Conservation (phyloP, 1,139 yeast species). For the Yamadazyma blattariae region DNA sequence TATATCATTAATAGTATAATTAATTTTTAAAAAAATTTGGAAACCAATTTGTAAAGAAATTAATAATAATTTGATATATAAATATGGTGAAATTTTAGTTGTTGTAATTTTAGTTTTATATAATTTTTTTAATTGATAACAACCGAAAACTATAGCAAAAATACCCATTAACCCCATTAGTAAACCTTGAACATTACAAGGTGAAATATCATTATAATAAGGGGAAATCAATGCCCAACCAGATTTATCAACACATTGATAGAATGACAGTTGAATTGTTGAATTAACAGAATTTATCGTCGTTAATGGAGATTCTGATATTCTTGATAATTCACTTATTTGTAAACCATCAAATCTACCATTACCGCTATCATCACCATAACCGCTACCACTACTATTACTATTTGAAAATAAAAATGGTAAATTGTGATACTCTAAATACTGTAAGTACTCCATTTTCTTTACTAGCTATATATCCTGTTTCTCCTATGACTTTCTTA, state of each 20-base stretch:
- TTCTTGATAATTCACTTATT: no score
- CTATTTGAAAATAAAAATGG: no score
- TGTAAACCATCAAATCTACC: not conserved
- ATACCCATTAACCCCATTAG: slow-evolving; percentile 51
- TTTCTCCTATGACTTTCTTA: no score
- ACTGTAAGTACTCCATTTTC: slow-evolving; percentile 12
- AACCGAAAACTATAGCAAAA: slow-evolving; percentile 55
- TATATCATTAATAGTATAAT: slow-evolving; percentile 35
- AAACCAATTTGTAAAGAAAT: slow-evolving; percentile 39
- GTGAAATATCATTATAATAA: slow-evolving; percentile 64
- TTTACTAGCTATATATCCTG: no score
- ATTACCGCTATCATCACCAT: not conserved
- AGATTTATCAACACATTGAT: slow-evolving; percentile 27
- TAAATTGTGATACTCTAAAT: slow-evolving; percentile 12
- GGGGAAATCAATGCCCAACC: slow-evolving; percentile 78
- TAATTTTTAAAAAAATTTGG: slow-evolving; percentile 22
- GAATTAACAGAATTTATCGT: no score
- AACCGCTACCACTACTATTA: not conserved
- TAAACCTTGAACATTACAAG: slow-evolving; percentile 79
- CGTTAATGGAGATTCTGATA: no score
- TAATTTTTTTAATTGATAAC: slow-evolving; percentile 36
- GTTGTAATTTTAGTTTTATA: slow-evolving; percentile 29
- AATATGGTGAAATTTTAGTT: slow-evolving; percentile 39
- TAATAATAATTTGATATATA: slow-evolving; percentile 42
- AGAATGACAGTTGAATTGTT: slow-evolving; percentile 5